Conservation (phyloP, 163 green algal species). For the Smithsoniella earleae region DNA sequence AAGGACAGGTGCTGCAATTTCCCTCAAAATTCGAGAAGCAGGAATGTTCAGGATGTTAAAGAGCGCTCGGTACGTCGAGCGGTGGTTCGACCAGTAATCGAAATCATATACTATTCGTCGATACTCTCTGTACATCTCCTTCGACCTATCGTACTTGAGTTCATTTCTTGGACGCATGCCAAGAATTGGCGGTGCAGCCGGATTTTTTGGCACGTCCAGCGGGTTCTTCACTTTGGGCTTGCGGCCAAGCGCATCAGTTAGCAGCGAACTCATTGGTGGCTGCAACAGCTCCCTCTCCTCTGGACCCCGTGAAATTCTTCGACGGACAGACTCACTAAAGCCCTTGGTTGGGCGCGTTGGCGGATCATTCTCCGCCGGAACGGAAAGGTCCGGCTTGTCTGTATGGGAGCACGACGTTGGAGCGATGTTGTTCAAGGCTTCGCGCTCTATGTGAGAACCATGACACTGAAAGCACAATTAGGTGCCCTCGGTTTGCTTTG, state of each 20-base stretch:
- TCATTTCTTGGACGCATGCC: slow-evolving; percentile 26
- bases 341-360: no score
- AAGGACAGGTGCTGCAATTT: background rate
- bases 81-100: slow-evolving; percentile 21
- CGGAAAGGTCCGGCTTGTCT: no score
- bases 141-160: slow-evolving; percentile 9
- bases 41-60: slow-evolving; percentile 11
- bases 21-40: background rate
- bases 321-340: no score
- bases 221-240: background rate
- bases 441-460: no score
- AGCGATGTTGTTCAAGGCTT: no score
- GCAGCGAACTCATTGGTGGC: no score
- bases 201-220: background rate
- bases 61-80: background rate
- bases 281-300: no score
- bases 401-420: no score
- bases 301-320: no score
- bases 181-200: background rate
- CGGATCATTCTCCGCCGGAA: no score
- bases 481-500: no score
- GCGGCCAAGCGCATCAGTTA: background rate
- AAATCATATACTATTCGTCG: slow-evolving; percentile 27
- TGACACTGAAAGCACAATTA: no score
- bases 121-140: slow-evolving; percentile 10